Conservation (phyloP, 805 yeast species). For the Pichia exigua region DNA sequence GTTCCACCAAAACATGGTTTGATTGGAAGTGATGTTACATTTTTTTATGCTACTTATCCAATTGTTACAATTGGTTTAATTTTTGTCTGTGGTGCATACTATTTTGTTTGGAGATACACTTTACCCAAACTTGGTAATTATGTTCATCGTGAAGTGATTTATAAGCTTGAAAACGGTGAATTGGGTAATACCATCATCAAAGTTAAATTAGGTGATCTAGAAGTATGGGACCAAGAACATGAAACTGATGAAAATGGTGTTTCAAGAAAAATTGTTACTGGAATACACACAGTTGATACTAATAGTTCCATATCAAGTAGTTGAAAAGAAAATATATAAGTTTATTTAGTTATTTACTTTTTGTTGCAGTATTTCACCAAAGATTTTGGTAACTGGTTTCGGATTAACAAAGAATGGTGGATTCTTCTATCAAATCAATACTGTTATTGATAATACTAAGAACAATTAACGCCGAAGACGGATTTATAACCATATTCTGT, state of each 20-base stretch:
- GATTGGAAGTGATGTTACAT: constrained; percentile 35
- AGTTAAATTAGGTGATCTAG: constrained; percentile 26
- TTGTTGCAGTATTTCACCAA: too few relatives aligned
- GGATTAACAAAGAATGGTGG: too few relatives aligned
- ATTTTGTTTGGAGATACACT: constrained; percentile 30
- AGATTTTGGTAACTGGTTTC: too few relatives aligned
- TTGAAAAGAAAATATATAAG: neutral
- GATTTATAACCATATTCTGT: too few relatives aligned
- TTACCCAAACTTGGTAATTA: constrained; percentile 30
- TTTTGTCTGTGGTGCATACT: constrained; percentile 28
- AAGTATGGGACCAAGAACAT: constrained; percentile 27
- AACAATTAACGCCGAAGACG: too few relatives aligned
- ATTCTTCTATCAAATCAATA: too few relatives aligned
- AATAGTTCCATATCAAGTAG: neutral
- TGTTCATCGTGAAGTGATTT: constrained; percentile 30
- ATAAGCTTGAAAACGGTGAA: constrained; percentile 31
- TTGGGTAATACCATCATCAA: constrained; percentile 33
- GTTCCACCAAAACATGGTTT: constrained; percentile 36
- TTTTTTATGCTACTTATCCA: constrained; percentile 38
- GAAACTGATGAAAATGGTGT: constrained; percentile 9
- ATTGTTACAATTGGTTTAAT: constrained; percentile 31
- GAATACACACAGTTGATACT: neutral
- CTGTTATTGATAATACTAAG: too few relatives aligned
- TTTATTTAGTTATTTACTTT: too few relatives aligned
- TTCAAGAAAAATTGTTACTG: neutral